phyloP scores from a whole-genome alignment of 352 stramenopile genomes.

The Thalassiosira mediterranea region DNA sequence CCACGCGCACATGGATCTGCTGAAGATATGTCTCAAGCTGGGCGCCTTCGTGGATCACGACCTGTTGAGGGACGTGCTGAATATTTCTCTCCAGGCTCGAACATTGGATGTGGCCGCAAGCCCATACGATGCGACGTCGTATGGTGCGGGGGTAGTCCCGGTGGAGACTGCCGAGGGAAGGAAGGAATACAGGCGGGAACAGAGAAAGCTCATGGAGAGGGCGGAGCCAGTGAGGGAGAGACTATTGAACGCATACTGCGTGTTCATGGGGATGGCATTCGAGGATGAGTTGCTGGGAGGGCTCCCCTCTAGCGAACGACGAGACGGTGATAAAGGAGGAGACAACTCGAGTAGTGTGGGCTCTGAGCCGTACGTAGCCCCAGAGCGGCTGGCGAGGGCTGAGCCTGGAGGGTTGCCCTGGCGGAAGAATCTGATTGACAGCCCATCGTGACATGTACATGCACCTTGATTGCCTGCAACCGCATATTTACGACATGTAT shows the following conservation, averaged over 20 bases:
- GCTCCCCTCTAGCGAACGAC: no score
- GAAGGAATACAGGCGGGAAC: slow-evolving; percentile 72
- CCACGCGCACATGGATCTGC: slow-evolving; percentile 87
- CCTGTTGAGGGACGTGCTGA: slow-evolving; percentile 68
- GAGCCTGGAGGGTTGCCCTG: slow-evolving; percentile 40
- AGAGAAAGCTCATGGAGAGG: slow-evolving; percentile 73
- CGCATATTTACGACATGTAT: no score
- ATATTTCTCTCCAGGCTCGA: slow-evolving; percentile 78
- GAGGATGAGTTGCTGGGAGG: slow-evolving; percentile 14
- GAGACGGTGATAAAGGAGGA: background rate
- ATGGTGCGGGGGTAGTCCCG: slow-evolving; percentile 62
- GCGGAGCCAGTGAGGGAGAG: slow-evolving; percentile 66
- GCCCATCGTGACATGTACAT: no score
- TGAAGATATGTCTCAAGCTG: slow-evolving; percentile 84
- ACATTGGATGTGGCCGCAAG: slow-evolving; percentile 85
- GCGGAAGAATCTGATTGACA: slow-evolving; percentile 40
- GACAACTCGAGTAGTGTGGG: background rate
- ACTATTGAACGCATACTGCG: slow-evolving; percentile 73
- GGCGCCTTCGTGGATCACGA: slow-evolving; percentile 72
- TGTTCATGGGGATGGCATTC: slow-evolving; percentile 60
- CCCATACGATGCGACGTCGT: slow-evolving; percentile 81
- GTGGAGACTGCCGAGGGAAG: slow-evolving; percentile 82
- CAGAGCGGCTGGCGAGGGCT: slow-evolving; percentile 37
- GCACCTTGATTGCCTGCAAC: no score
- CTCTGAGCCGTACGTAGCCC: slow-evolving; percentile 14